Conservation (phyloP, 2,329 filamentous ascomycete species). For the Blumeria hordei region DNA sequence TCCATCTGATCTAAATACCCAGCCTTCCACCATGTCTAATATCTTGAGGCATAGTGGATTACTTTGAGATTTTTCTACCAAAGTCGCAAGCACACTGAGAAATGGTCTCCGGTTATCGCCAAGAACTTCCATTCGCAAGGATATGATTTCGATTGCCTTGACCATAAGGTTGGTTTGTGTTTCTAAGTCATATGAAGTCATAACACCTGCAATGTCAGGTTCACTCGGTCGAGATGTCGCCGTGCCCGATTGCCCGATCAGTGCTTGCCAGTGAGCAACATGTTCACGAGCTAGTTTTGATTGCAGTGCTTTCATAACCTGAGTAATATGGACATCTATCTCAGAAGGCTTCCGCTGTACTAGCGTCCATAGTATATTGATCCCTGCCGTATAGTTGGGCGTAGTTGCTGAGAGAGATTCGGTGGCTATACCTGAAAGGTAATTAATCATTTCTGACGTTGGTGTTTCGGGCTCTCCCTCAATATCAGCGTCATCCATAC, state of each 20-base stretch:
- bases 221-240: conserved; percentile 19
- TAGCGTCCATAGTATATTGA: conserved; percentile 85
- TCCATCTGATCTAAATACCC: conserved; percentile 89
- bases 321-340: conserved; percentile 69
- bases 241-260: conserved; percentile 24
- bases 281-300: conserved; percentile 84
- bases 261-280: conserved; percentile 46
- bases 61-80: conserved; percentile 87
- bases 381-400: conserved; percentile 60
- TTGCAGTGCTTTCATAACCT: conserved; percentile 83
- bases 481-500: conserved; percentile 53
- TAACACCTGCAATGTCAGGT: conserved; percentile 27
- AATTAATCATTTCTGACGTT: conserved; percentile 67
- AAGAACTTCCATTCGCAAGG: conserved; percentile 74
- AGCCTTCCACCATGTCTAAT: conserved; percentile 74
- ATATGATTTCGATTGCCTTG: conserved; percentile 83
- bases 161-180: conserved; percentile 80
- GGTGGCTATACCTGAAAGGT: conserved; percentile 63
- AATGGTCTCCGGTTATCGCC: conserved; percentile 83
- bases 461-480: conserved; percentile 64
- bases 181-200: conserved; percentile 57
- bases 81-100: conserved; percentile 75
- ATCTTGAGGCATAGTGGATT: conserved; percentile 77
- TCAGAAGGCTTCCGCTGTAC: conserved; percentile 64
- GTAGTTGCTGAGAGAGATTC: conserved; percentile 49